Evolutionary conservation across 192 early-diverging fungal species (phyloP), one percentile per base, ranked within the genome.

Genomic region (Fimicolochytrium jonesii): DNA sequence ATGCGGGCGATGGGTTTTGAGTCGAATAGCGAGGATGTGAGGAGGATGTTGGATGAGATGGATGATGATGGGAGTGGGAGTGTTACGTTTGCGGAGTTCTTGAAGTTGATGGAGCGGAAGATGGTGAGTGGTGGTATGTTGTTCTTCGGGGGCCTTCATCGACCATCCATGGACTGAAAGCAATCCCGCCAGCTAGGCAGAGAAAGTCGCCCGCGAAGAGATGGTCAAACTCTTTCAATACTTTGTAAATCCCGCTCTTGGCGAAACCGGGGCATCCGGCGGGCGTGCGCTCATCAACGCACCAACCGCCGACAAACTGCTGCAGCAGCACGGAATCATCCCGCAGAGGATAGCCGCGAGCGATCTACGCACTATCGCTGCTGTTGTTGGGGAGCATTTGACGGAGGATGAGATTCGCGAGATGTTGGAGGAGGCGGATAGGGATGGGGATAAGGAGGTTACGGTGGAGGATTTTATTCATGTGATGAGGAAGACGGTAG

Each of bases 151-250:
- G n/a, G n/a, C n/a, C n/a, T n/a, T n/a, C n/a, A n/a, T n/a, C n/a
- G n/a, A n/a, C n/a, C n/a, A n/a, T n/a, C 6, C 46, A 48, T 48
- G 10, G 22, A 15, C 20, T n/a, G 25, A 72, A 30, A 0, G n/a
- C n/a, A n/a, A n/a, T n/a, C n/a, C n/a, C n/a, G n/a, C n/a, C n/a
- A n/a, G n/a, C n/a, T 22, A 83, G 79, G 71, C 74, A 23, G 83
- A 84, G 45, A 69, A 74, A 58, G 74, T 84, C 67, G 74, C 84
- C 36, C 57, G 61, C 23, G 75, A 86, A 44, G 85, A 91, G 56
- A 80, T 91, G 43, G 29, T 68, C 32, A 77, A 74, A 31, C 76
- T 86, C 22, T 91, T 91, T 68, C 68, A 47, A 45, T 68, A 89
- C 36, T 90, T 90, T 74, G 85, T 89, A 59, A 82, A 85, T 48